Evolutionary conservation across 2,329 filamentous ascomycete species (phyloP).

Genomic region (Calonectria hongkongensis): DNA sequence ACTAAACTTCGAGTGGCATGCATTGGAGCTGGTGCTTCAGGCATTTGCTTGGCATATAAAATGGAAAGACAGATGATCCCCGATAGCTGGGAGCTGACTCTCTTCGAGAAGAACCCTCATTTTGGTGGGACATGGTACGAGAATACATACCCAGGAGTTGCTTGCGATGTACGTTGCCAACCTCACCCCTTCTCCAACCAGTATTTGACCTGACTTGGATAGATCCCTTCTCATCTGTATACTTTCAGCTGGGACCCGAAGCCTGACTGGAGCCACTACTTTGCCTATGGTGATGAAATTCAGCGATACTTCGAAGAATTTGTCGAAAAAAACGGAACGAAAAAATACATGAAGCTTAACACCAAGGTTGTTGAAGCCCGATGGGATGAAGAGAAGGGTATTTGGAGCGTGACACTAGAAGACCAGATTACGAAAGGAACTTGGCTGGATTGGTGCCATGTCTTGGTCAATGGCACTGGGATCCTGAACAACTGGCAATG

Average conservation of each 20-base stretch:
- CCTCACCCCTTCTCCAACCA: too few relatives aligned
- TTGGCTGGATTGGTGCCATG: conserved; percentile 64
- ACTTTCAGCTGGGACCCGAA: conserved; percentile 76
- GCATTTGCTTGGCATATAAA: conserved; percentile 56
- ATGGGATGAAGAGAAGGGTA: conserved; percentile 65
- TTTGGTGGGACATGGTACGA: conserved; percentile 72
- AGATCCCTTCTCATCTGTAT: conserved; percentile 74
- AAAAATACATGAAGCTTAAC: conserved; percentile 66
- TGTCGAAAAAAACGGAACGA: conserved; percentile 60
- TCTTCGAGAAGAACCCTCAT: conserved; percentile 59
- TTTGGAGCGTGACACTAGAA: conserved; percentile 60
- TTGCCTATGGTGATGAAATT: conserved; percentile 65
- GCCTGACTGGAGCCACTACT: conserved; percentile 68
- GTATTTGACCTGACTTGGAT: conserved; percentile 59
- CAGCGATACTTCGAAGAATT: conserved; percentile 65
- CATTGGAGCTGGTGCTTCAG: conserved; percentile 56
- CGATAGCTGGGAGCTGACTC: conserved; percentile 55
- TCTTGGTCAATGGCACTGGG: conserved; percentile 69
- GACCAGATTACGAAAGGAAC: conserved; percentile 47
- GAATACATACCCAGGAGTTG: conserved; percentile 69
- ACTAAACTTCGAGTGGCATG: conserved; percentile 58
- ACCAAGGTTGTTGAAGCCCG: conserved; percentile 63
- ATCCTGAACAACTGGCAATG: conserved; percentile 71
- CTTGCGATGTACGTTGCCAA: conserved; percentile 70
- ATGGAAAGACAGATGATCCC: conserved; percentile 56